Conservation (phyloP, 306 rosid species). For the Corylus heterophylla region DNA sequence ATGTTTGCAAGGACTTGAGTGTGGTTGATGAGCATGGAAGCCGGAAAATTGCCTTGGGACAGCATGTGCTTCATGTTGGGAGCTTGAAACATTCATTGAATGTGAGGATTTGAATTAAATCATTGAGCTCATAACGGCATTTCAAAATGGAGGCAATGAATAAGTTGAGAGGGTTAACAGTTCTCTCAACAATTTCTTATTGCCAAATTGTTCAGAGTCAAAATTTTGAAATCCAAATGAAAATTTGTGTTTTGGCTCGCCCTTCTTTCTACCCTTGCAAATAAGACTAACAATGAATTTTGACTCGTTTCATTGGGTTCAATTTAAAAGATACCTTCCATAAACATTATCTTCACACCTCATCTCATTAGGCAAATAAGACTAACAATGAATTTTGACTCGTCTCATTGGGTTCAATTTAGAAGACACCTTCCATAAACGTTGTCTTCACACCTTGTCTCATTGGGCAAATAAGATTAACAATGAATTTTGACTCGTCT, state of each 20-base stretch:
- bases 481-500: neutral
- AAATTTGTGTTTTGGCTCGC: neutral
- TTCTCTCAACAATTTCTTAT: slow-evolving; percentile 19
- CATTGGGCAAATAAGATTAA: neutral
- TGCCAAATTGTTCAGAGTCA: neutral
- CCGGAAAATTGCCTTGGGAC: slow-evolving; percentile 74
- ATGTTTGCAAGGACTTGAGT: slow-evolving; percentile 87
- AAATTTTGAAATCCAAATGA: neutral
- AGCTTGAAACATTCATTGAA: slow-evolving; percentile 65
- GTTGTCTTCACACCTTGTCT: too few species aligned
- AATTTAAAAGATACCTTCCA: too few species aligned
- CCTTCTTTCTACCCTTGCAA: neutral
- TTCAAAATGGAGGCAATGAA: slow-evolving; percentile 19
- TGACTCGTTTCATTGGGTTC: too few species aligned
- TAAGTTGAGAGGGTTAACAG: slow-evolving; percentile 29
- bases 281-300: too few species aligned
- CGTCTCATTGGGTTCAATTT: too few species aligned
- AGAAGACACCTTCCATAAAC: too few species aligned
- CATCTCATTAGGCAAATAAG: too few species aligned
- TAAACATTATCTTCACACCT: too few species aligned
- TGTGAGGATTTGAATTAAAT: slow-evolving; percentile 68
- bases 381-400: too few species aligned
- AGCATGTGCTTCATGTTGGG: slow-evolving; percentile 82
- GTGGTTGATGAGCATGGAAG: slow-evolving; percentile 83
- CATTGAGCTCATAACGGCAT: neutral